Evolutionary conservation across 2,329 filamentous ascomycete genomes (phyloP), one percentile per base, ranked within the genome.

Genomic region (Aspergillus tamarii): DNA sequence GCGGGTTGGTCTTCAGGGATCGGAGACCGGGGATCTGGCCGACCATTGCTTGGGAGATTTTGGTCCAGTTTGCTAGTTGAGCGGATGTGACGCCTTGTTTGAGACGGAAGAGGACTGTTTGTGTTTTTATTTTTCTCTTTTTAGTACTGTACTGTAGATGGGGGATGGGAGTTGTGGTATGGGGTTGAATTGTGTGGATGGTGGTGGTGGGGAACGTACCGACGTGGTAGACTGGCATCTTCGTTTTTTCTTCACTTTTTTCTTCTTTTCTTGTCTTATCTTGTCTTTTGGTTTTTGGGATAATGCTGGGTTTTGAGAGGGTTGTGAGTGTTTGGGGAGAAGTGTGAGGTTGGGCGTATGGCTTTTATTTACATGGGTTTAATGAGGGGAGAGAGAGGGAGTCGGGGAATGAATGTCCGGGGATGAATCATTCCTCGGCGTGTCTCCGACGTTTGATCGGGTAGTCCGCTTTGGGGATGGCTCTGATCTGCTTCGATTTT

Each of bases 211-310:
- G 30, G 12, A 5, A 66, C 73, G 67, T 59, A 80, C 77, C 78
- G 45, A 81, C 69, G 68, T 80, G 78, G 63, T 79, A 80, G 66
- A 80, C 73, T n/a, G 78, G 70, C 78, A 80, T 80, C 28, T 36
- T n/a, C n/a, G n/a, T n/a, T 36, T 5, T 0, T 36, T 16, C 0
- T 26, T 26, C 6, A 14, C 14, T 36, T 5, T 11, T 12, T 11
- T 14, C 14, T 14, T 14, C 34, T 36, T 5, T 36, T 36, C 34
- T 7, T 36, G 14, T 36, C 2, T 32, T 32, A 1, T 26, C 26
- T 26, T 26, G 26, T 32, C 7, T 3, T 34, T 14, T 34, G 34
- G 14, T 16, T 36, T 16, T 36, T 5, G 34, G 32, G 34, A 36
- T 4, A 10, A 36, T 41, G 39, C 36, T 52, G 43, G 50, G 46